Evolutionary conservation across 352 stramenopile genomes (phyloP), one percentile per base, ranked within the genome.

Genomic region (Pythium grandisporangium): DNA sequence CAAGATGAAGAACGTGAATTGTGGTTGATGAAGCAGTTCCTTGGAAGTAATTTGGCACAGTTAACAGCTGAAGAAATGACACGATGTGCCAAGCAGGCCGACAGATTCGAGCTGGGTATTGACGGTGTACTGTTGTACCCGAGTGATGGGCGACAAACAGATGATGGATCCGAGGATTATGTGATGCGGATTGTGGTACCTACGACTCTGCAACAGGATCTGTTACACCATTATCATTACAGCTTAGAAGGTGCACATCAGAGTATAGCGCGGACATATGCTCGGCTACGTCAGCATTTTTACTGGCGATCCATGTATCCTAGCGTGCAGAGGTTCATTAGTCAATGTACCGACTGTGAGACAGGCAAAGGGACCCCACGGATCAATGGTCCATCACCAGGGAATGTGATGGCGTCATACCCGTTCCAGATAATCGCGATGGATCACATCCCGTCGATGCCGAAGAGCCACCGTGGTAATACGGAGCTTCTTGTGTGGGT

Each of bases 361-460:
- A 55, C 52, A 2, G 52, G 41, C 1, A 55, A 55, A 19, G 40
- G 45, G 2, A 1, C 16, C 25, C 52, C 52, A 16, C 16, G 11
- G n/a, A 26, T 48, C 7, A 27, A 19, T 22, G 41, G 52, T 2
- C 21, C 32, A 14, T 55, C 45, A 26, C 51, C 44, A 0, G 51
- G 51, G 22, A 60, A 51, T 16, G 39, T 69, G 4, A 14, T 47
- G 6, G 45, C 49, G 0, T 44, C 49, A 0, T 36, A 51, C 1
- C 49, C 58, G 6, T 63, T 61, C 22, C 41, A 63, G 37, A 42
- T 66, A 6, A 20, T 67, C 1, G 53, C 45, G 0, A 61, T 64
- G 59, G 54, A 68, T 27, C 54, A 64, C 10, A 58, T 61, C 0
- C 53, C 51, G 5, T 59, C 51, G 4, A 24, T 68, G 5, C 59